Base-by-base conservation (phyloP, 148 eudicot genomes). In the Vaccinium corymbosum region DNA sequence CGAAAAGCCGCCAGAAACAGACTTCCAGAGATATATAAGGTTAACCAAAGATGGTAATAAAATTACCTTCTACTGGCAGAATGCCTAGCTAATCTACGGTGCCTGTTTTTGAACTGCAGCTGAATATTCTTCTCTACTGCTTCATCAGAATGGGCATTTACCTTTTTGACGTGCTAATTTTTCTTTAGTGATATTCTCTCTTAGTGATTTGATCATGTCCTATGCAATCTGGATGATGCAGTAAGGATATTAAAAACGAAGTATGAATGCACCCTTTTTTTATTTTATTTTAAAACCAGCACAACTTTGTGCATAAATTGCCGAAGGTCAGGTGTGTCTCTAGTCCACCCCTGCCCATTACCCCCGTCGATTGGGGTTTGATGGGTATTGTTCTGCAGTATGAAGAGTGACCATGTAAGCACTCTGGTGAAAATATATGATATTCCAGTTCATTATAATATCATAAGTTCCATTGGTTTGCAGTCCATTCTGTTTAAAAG, bases 1-100 rank as follows among this genome's bases (percentile, higher is more conserved):
- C 78, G 86, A 84, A 83, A 90, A 86, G 83, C 92, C 92, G 74
- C 98, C 98, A 76, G 92, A 94, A 85, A 93, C 98, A 5, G 94
- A 89, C 83, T 96, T 93, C 78, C 98, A 94, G 84, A 88, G 75
- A 83, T 92, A 89, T 86, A 94, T 91, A 29, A 90, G 98, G 85
- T 87, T 88, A 76, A 86, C 90, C 71, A 89, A 89, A 90, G 81
- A 85, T 83, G 98, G 98, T 94, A 88, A 85, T 88, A 74, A 51
- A 52, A 32, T 66, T 68, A n/a, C 46, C 78, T 35, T 78, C 7
- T 56, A 17, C 13, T 22, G 57, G 22, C 35, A 17, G 29, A 73
- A n/a, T 52, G 76, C 22, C 15, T 46, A 72, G 19, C 15, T 59
- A 56, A 74, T 80, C 2, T 70, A 73, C 73, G 56, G 46, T 80